Base-by-base conservation (phyloP, 2,329 filamentous ascomycete genomes). In the Penicillium sumatraense region DNA sequence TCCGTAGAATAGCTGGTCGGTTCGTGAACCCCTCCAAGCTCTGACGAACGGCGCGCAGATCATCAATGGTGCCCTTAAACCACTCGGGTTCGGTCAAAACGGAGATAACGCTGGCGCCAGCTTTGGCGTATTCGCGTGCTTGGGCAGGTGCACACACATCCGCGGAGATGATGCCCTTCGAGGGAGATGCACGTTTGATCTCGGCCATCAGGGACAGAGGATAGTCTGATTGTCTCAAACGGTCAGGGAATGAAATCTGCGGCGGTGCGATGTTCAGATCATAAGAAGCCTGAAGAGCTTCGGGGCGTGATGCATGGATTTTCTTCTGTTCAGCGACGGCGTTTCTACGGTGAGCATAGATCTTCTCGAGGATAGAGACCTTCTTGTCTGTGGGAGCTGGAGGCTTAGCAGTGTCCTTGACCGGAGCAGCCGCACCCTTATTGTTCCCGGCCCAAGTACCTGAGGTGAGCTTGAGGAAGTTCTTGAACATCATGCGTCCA, bases 51-150 rank as follows among this genome's bases (percentile, higher is more conserved):
- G 89, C 86, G 57, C 90, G 86, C 51, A 99, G 79, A 71, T 99
- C 95, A 55, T 99, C 93, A 57, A 99, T 93, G 74, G 89, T 96
- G 45, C 95, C 95, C 78, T 97, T 98, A 81, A 99, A 99, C 95
- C 95, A 99, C 70, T 98, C 90, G 0, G 96, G 95, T 75, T 99
- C 95, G 0, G 95, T 99, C 44, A 99, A 83, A n/a, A 99, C 95
- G 1, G 95, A 98, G 63, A 99, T 99, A 35, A 96, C 91, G 71
- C 93, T 98, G 45, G 95, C 95, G 13, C 95, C 96, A 6, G 95
- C 93, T 49, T 95, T 83, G 9, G 96, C 95, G 73, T 99, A 99
- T 63, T 89, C 91, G 60, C 88, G 87, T 38, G 96, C 95, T 74
- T 99, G 95, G 5, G 88, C 86, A 21, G 95, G 92, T 9, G 95